A percentile compares a stretch with the other conserved stretches of the same genome.
Conservation (phyloP, 495 filamentous ascomycete species). For the Tetracladium marchalianum region DNA sequence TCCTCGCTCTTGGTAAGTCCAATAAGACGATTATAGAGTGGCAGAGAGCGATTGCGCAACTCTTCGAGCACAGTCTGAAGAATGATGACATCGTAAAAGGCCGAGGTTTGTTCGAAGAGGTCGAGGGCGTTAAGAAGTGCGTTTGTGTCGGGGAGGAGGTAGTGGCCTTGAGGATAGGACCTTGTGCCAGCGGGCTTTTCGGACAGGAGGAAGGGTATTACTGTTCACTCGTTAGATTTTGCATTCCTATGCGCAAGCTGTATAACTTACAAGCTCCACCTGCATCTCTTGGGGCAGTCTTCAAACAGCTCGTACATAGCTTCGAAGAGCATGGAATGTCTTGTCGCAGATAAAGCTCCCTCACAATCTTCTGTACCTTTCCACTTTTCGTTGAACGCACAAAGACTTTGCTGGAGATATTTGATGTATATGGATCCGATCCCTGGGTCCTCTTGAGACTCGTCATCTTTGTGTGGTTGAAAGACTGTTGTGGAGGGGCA, state of each 20-base stretch:
- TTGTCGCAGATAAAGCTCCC: slow-evolving; percentile 87
- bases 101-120: slow-evolving; percentile 81
- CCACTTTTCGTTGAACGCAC: slow-evolving; percentile 86
- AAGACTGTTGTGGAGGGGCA: slow-evolving; percentile 2
- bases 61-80: slow-evolving; percentile 95
- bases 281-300: slow-evolving; percentile 63
- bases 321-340: slow-evolving; percentile 97
- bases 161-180: slow-evolving; percentile 76
- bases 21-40: slow-evolving; percentile 88
- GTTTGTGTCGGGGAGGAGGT: slow-evolving; percentile 94
- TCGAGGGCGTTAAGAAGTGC: slow-evolving; percentile 94
- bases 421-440: slow-evolving; percentile 57
- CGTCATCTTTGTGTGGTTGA: slow-evolving; percentile 51
- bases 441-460: slow-evolving; percentile 72
- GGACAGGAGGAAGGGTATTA: slow-evolving; percentile 75
- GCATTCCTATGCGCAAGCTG: slow-evolving; percentile 7
- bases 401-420: slow-evolving; percentile 86
- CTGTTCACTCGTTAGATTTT: slow-evolving; percentile 32
- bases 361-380: slow-evolving; percentile 97
- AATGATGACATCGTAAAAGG: slow-evolving; percentile 91
- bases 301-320: slow-evolving; percentile 66
- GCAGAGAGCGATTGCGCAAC: slow-evolving; percentile 83
- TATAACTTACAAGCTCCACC: slow-evolving; percentile 55
- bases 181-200: slow-evolving; percentile 75
- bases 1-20: slow-evolving; percentile 85